Base-by-base conservation (phyloP, 1,139 yeast genomes). In the Pichia sp. region DNA sequence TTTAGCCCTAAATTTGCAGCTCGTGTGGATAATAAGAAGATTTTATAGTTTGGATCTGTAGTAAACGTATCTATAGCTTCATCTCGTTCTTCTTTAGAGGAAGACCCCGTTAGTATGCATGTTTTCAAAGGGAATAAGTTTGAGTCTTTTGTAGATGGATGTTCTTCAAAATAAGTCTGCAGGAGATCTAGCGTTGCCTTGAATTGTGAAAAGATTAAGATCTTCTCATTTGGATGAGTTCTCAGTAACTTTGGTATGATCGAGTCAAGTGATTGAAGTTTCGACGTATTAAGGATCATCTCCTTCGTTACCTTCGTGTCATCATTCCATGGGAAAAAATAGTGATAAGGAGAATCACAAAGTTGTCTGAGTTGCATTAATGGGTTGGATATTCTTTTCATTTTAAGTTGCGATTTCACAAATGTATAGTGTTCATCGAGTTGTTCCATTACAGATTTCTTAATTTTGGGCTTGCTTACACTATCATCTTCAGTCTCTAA, bases 1-100 rank as follows among this genome's bases (percentile, higher is more conserved):
- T 91, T 91, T 32, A 91, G 74, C 2, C 98, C 98, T 21, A 91
- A 69, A 0, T 97, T 97, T 11, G 97, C 98, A 0, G 97, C 91
- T 43, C 97, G 68, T 0, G 98, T 91, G 11, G 95, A 82, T 13
- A 91, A 63, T 35, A 91, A 58, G 48, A 91, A 91, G 1, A 84
- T 65, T 24, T 44, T 40, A 25, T 32, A 30, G 6, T 38, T 45
- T 1, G 39, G 35, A 14, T 38, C 40, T 6, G 45, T 45, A 35
- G 59, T 59, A 57, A 91, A 91, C 3, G 52, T 52, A 2, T 64
- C 62, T 31, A 91, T 84, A 46, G 78, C 74, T 12, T 60, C 67
- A 40, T 81, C 79, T 40, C 98, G 67, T 6, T 72, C 79, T 1
- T 57, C 70, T 46, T 82, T 91, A 16, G 69, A 55, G 2, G 80